Conservation (phyloP, 805 yeast genomes). For the Scheffersomyces ergatensis region DNA sequence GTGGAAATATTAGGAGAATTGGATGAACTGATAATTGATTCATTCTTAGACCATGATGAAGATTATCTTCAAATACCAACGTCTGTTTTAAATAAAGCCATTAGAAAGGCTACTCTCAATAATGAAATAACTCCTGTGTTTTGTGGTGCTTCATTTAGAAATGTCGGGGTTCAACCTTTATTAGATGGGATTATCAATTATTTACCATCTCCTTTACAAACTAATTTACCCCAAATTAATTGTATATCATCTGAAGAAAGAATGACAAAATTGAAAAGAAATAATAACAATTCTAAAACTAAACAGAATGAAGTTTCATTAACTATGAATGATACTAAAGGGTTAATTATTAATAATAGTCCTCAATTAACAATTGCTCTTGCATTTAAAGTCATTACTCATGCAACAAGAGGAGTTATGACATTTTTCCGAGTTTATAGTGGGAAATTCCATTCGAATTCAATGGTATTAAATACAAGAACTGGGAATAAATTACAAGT, state of each 20-base stretch:
- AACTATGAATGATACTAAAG: constrained; percentile 38
- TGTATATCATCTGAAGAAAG: constrained; percentile 14
- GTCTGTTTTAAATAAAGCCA: constrained; percentile 51
- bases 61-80: constrained; percentile 68
- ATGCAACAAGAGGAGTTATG: constrained; percentile 78
- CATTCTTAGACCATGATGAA: constrained; percentile 68
- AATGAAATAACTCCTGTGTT: constrained; percentile 70
- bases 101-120: constrained; percentile 60
- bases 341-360: constrained; percentile 53
- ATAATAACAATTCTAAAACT: constrained; percentile 5
- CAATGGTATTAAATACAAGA: constrained; percentile 64
- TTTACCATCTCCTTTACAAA: constrained; percentile 79
- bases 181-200: constrained; percentile 78
- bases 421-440: constrained; percentile 86
- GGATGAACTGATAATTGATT: constrained; percentile 75
- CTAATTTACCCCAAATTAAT: constrained; percentile 52
- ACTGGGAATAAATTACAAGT: constrained; percentile 66
- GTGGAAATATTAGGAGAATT: constrained; percentile 82
- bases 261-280: constrained; percentile 14
- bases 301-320: constrained; percentile 24
- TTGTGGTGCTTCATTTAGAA: constrained; percentile 90
- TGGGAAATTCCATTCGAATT: constrained; percentile 65
- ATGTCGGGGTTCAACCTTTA: constrained; percentile 93
- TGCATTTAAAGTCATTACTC: constrained; percentile 90
- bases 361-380: constrained; percentile 69